phyloP scores from a whole-genome alignment of 495 filamentous ascomycete species.

The Talaromyces adpressus region DNA sequence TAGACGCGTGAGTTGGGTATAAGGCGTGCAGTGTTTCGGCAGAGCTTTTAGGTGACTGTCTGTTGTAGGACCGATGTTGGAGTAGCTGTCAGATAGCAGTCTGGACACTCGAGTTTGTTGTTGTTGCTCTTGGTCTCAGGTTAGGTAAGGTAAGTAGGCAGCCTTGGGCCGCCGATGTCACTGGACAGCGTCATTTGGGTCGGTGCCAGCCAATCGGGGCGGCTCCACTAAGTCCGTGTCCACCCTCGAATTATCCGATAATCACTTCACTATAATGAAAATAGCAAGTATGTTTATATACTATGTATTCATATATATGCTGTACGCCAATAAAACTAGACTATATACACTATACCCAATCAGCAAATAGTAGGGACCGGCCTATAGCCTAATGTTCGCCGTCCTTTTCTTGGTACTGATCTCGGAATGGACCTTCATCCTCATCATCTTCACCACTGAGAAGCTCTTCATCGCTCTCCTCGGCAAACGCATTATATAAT shows the following conservation, averaged over 20 bases:
- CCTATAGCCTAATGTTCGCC: background rate
- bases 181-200: background rate
- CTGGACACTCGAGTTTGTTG: background rate
- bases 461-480: conserved; percentile 66
- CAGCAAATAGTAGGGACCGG: background rate
- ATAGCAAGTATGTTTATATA: background rate
- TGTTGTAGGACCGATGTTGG: background rate
- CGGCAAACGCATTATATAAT: conserved; percentile 90
- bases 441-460: conserved; percentile 52
- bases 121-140: background rate
- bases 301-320: background rate
- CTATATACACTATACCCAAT: background rate
- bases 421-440: conserved; percentile 32
- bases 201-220: background rate
- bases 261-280: background rate
- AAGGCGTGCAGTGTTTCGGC: background rate
- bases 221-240: background rate
- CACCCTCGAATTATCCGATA: background rate
- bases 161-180: background rate
- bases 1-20: background rate
- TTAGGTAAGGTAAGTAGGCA: background rate
- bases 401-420: conserved; percentile 15
- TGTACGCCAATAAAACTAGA: background rate
- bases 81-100: no score
- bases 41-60: background rate